Percentiles rank a stretch among this genome's conserved stretches.
Evolutionary conservation across 306 rosid genomes (phyloP).

Genomic region (Dryas alaskensis): DNA sequence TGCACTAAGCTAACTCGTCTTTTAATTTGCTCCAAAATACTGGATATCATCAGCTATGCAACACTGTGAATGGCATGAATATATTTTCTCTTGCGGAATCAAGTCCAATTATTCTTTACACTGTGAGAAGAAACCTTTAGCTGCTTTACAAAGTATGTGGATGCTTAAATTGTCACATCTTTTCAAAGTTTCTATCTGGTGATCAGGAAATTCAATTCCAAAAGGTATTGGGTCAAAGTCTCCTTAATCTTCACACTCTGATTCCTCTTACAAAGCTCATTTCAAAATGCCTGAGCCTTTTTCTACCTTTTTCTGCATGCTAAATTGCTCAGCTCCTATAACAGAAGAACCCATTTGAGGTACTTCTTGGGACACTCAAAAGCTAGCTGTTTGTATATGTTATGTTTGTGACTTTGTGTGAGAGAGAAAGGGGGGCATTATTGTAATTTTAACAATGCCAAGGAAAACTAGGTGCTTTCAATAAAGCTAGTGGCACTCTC

Average conservation of each 20-base stretch:
- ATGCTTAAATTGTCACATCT: constrained; percentile 55
- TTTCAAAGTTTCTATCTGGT: constrained; percentile 36
- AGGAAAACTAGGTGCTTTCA: constrained; percentile 30
- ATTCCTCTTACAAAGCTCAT: constrained; percentile 38
- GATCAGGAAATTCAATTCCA: constrained; percentile 42
- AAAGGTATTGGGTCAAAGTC: constrained; percentile 47
- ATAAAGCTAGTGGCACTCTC: constrained; percentile 38
- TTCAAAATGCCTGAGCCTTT: constrained; percentile 34
- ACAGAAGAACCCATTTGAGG: constrained; percentile 15
- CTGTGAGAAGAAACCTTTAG: constrained; percentile 38
- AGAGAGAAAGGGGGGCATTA: background rate
- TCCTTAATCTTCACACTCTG: constrained; percentile 24
- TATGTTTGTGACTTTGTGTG: background rate
- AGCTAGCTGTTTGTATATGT: constrained; percentile 5
- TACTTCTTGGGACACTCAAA: constrained; percentile 33
- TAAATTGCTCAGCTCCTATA: constrained; percentile 13
- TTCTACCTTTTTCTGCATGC: constrained; percentile 27
- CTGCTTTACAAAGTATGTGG: constrained; percentile 52
- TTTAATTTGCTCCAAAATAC: constrained; percentile 21
- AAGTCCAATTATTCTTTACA: constrained; percentile 49
- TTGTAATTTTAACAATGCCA: constrained; percentile 19
- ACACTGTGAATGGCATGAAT: constrained; percentile 18
- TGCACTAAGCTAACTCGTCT: constrained; percentile 19
- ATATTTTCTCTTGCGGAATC: constrained; percentile 43
- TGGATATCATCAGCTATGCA: constrained; percentile 24